Percentiles rank a stretch among this genome's conserved stretches.
Evolutionary conservation across 2,329 filamentous ascomycete species (phyloP).

Genomic region (Aspergillus puulaauensis): DNA sequence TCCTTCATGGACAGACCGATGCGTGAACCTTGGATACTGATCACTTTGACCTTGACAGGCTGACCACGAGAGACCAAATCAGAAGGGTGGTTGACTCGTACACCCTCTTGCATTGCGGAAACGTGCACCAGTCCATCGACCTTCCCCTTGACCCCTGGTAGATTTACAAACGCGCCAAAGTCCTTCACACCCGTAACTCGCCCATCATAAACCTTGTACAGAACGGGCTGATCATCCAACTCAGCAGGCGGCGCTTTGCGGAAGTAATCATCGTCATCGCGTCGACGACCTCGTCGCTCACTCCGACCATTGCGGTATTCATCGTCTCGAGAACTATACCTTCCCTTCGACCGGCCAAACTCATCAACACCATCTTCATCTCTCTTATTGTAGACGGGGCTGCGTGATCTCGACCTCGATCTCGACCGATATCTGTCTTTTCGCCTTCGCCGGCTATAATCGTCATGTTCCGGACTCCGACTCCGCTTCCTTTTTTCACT

Average conservation of each 20-base stretch:
- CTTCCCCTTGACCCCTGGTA: constrained; percentile 83
- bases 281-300: constrained; percentile 38
- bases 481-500: constrained; percentile 52
- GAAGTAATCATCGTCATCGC: constrained; percentile 58
- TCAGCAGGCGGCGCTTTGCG: constrained; percentile 67
- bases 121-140: constrained; percentile 93
- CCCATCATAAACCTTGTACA: constrained; percentile 88
- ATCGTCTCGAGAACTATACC: constrained; percentile 34
- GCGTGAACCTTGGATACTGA: constrained; percentile 76
- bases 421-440: constrained; percentile 47
- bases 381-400: constrained; percentile 39
- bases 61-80: constrained; percentile 81
- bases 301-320: constrained; percentile 45
- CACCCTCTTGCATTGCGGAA: constrained; percentile 80
- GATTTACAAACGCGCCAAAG: constrained; percentile 91
- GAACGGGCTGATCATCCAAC: constrained; percentile 74
- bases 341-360: constrained; percentile 53
- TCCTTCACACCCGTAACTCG: constrained; percentile 90
- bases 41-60: constrained; percentile 86
- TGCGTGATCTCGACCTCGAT: constrained; percentile 55
- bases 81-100: constrained; percentile 85
- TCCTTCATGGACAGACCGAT: constrained; percentile 97
- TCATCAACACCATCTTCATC: constrained; percentile 58
- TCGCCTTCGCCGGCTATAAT: constrained; percentile 49
- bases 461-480: constrained; percentile 51